Base-by-base conservation (phyloP, 768 basidiomycete species). In the Pisolithus tinctorius region DNA sequence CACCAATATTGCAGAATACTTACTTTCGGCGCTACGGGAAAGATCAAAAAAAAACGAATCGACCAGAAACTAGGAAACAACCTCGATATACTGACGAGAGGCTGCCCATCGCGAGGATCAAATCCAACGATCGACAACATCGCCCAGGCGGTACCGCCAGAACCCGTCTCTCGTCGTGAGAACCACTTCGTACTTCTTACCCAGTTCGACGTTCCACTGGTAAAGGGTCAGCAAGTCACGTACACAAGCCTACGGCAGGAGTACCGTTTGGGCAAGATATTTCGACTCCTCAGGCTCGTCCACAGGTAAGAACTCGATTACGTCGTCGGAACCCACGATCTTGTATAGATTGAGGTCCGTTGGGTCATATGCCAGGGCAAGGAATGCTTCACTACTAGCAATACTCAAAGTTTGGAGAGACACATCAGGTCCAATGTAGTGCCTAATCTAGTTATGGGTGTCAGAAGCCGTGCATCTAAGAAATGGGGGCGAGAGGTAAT, bases 141-240 rank as follows among this genome's bases (percentile, higher is more conserved):
- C 58, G 6, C 55, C 54, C 8, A 62, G 49, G 42, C 58, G 57
- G 31, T 60, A 56, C 31, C 63, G 52, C 62, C 62, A 60, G 4
- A 66, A 48, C 14, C 58, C 57, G 25, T 64, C 60, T 47, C 60
- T 62, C 44, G 58, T 64, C 2, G 63, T 64, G 49, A 64, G 43
- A 16, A 58, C 34, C 4, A 65, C 53, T 10, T 62, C 58, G 23
- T 58, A 60, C 34, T 50, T 58, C 38, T n/a, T 39, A 10, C 58
- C 55, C 1, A 47, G 29, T 20, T 58, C 43, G 9, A 63, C 41
- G 5, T 61, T 61, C 61, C 63, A 59, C 59, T 63, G 26, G 3
- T 13, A 9, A 26, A 25, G 29, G 48, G 49, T 50, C 48, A 31
- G 26, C 39, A 34, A 26, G 6, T n/a, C 44, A n/a, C 31, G 9